These are phyloP conservation scores for Rhodamnia argentea DNA, from an alignment of 345 rosid species.

Conservation along the genomic window DNA sequence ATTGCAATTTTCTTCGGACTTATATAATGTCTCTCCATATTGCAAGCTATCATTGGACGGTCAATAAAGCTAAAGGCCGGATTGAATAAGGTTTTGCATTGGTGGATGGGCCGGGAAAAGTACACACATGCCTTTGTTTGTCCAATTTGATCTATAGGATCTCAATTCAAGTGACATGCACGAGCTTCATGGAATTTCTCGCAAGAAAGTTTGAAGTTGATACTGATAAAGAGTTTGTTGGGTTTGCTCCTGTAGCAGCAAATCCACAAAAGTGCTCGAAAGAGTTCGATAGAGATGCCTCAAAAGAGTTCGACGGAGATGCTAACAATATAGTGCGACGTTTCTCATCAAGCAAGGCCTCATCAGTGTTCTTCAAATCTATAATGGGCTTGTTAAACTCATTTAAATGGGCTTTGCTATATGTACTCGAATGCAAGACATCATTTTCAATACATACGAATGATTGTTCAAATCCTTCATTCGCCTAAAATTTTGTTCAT, in stretches of 20 bases:
- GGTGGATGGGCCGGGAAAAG: not conserved
- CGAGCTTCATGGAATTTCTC: not conserved
- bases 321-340: not conserved
- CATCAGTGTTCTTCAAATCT: no score
- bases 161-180: not conserved
- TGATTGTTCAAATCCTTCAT: not conserved
- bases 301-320: not conserved
- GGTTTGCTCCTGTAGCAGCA: not conserved
- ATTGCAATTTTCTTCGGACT: not conserved
- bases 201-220: not conserved
- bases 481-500: not conserved
- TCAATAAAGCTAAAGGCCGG: not conserved
- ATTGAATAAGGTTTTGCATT: not conserved
- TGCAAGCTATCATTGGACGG: not conserved
- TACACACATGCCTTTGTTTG: not conserved
- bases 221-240: not conserved
- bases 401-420: not conserved
- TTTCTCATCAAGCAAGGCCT: not conserved
- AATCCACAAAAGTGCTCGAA: not conserved
- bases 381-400: not conserved
- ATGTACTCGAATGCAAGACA: not conserved
- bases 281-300: not conserved
- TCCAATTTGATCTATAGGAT: not conserved
- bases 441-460: not conserved
- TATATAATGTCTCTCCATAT: no score